These are phyloP conservation scores for Boletus fagicola DNA, from an alignment of 768 basidiomycete species.

Conservation along the genomic window DNA sequence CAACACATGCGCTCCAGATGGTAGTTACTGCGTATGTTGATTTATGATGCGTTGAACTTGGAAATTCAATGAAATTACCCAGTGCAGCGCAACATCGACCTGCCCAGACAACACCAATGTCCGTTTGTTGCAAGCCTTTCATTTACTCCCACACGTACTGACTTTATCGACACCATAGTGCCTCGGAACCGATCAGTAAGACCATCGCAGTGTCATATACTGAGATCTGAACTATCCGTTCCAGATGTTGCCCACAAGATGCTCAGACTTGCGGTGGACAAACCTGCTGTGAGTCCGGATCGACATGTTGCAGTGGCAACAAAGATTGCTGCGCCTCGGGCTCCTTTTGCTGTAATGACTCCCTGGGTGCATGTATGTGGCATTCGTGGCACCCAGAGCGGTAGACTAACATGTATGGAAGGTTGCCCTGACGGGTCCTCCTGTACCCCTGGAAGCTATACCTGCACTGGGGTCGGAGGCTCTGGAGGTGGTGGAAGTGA, in stretches of 20 bases:
- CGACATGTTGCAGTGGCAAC: conserved; percentile 13
- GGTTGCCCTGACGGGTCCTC: conserved; percentile 18
- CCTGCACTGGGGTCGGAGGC: conserved; percentile 7
- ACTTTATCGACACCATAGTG: conserved; percentile 12
- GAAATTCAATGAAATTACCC: background rate
- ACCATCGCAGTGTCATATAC: background rate
- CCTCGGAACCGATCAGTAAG: conserved; percentile 6
- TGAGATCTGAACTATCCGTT: background rate
- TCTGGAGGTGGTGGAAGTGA: background rate
- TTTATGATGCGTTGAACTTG: too few species aligned
- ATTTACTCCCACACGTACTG: background rate
- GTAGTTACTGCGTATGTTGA: conserved; percentile 22
- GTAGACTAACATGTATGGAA: conserved; percentile 5
- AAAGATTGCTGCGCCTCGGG: conserved; percentile 11
- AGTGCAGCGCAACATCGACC: conserved; percentile 11
- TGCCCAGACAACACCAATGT: conserved; percentile 21
- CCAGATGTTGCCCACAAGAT: conserved; percentile 20
- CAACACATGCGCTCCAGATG: conserved; percentile 14
- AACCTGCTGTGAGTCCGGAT: conserved; percentile 10
- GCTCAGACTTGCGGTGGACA: conserved; percentile 14
- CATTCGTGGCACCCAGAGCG: background rate
- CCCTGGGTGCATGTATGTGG: conserved; percentile 23
- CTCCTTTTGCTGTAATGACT: conserved; percentile 22
- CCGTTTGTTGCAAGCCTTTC: background rate
- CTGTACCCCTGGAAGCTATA: conserved; percentile 6